phyloP scores from a whole-genome alignment of 1,139 yeast species.

The Geotrichum restrictum region DNA sequence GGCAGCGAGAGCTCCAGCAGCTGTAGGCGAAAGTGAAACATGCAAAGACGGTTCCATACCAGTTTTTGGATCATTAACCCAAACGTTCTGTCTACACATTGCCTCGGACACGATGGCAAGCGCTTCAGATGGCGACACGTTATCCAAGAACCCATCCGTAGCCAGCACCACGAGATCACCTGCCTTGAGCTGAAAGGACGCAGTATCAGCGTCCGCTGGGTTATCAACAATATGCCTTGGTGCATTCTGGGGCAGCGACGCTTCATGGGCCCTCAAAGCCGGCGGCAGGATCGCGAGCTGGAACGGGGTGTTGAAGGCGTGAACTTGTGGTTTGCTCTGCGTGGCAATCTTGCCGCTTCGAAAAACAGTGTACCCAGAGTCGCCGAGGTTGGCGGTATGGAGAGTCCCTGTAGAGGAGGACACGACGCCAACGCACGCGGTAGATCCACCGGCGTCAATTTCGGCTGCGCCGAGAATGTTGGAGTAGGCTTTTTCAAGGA shows the following conservation, averaged over 20 bases:
- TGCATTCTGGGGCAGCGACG: conserved; percentile 34
- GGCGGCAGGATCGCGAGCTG: conserved; percentile 84
- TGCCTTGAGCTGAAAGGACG: conserved; percentile 39
- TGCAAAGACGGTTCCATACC: conserved; percentile 21
- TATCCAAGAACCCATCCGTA: conserved; percentile 92
- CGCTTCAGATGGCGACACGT: conserved; percentile 70
- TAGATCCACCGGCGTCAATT: conserved; percentile 92
- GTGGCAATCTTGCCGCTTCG: conserved; percentile 58
- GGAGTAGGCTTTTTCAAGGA: conserved; percentile 11
- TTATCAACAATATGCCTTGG: conserved; percentile 57
- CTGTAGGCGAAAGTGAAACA: conserved; percentile 31
- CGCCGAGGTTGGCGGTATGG: conserved; percentile 79
- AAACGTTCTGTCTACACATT: conserved; percentile 28
- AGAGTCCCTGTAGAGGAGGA: conserved; percentile 52
- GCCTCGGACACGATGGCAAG: conserved; percentile 43
- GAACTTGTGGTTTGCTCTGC: conserved; percentile 76
- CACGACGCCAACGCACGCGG: conserved; percentile 81
- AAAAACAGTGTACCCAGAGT: conserved; percentile 89
- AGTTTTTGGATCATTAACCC: conserved; percentile 20
- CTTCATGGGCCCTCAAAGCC: conserved; percentile 51
- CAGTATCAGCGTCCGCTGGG: conserved; percentile 48
- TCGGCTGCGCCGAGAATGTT: conserved; percentile 6
- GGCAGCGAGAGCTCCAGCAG: conserved; percentile 44
- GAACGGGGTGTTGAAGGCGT: conserved; percentile 86
- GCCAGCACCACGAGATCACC: conserved; percentile 80